Percentiles rank a stretch among this genome's conserved stretches.
phyloP scores from a whole-genome alignment of 2,329 filamentous ascomycete species.

The Hypomyces perniciosus region DNA sequence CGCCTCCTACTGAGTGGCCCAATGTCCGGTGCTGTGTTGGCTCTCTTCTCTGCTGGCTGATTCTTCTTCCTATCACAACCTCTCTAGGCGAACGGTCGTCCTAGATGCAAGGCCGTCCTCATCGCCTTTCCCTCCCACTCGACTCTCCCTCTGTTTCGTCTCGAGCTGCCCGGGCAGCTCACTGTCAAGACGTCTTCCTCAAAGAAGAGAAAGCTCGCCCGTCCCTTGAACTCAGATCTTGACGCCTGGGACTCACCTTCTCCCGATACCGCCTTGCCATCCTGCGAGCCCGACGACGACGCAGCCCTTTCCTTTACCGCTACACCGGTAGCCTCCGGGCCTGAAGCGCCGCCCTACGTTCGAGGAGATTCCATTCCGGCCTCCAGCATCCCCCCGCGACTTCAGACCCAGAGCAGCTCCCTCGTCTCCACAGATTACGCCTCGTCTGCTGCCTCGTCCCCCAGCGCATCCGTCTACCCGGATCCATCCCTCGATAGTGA shows the following conservation, averaged over 20 bases:
- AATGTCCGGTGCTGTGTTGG: slow-evolving; percentile 12
- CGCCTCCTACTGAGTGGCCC: slow-evolving; percentile 8
- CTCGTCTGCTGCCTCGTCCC: slow-evolving; percentile 53
- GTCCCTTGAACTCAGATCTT: slow-evolving; percentile 39
- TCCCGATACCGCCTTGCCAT: slow-evolving; percentile 44
- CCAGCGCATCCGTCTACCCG: slow-evolving; percentile 48
- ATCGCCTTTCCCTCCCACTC: slow-evolving; percentile 5
- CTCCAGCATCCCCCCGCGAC: slow-evolving; percentile 46
- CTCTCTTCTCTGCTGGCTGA: slow-evolving; percentile 12
- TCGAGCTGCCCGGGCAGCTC: slow-evolving; percentile 62
- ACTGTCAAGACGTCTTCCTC: slow-evolving; percentile 64
- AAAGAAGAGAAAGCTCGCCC: slow-evolving; percentile 66
- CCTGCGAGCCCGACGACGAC: slow-evolving; percentile 47
- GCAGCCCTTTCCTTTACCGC: slow-evolving; percentile 46
- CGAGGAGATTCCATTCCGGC: slow-evolving; percentile 39
- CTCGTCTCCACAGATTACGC: slow-evolving; percentile 43
- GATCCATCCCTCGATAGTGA: slow-evolving; percentile 53
- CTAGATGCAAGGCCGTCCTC: slow-evolving; percentile 10
- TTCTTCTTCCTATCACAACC: slow-evolving; percentile 1
- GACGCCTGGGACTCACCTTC: slow-evolving; percentile 31
- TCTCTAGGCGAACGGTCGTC: slow-evolving; percentile 5
- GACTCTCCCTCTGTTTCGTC: slow-evolving; percentile 14
- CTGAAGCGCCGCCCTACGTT: slow-evolving; percentile 35
- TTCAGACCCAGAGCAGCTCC: slow-evolving; percentile 41
- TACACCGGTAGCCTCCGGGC: slow-evolving; percentile 32